phyloP scores from a whole-genome alignment of 176 grass and related monocot genomes.

The Avena atlantica region DNA sequence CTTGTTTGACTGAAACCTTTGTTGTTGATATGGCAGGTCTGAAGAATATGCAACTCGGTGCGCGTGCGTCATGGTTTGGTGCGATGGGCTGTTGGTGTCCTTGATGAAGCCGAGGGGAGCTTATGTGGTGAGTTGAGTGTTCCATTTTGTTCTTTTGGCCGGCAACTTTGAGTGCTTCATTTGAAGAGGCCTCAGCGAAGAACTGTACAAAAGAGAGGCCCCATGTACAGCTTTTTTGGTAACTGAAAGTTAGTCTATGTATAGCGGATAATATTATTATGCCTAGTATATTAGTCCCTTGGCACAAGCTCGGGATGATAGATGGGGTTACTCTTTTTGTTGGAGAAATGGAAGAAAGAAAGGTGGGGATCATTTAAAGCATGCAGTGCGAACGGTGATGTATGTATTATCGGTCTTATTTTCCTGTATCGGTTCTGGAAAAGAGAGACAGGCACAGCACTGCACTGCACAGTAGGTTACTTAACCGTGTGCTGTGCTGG shows the following conservation, averaged over 20 bases:
- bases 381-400: not conserved
- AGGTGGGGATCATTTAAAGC: not conserved
- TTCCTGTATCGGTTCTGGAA: not conserved
- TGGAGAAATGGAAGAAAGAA: conserved; percentile 29
- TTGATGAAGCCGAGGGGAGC: conserved; percentile 35
- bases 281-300: conserved; percentile 37
- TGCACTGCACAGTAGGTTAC: not conserved
- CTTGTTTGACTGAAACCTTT: conserved; percentile 33
- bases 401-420: not conserved
- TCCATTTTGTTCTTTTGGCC: conserved; percentile 12
- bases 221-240: conserved; percentile 30
- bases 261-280: conserved; percentile 41
- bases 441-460: not conserved
- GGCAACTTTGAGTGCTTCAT: conserved; percentile 14
- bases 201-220: conserved; percentile 46
- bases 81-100: conserved; percentile 11
- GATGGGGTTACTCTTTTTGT: conserved; percentile 32
- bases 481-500: not conserved
- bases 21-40: conserved; percentile 39
- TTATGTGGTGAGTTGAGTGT: conserved; percentile 1
- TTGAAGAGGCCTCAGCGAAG: conserved; percentile 53
- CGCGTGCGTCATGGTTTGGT: conserved; percentile 3
- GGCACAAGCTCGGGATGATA: conserved; percentile 49
- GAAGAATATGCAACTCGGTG: not conserved
- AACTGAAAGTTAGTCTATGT: conserved; percentile 26